Conservation (phyloP, 2,329 filamentous ascomycete species). For the Cucurbitaria berberidis region DNA sequence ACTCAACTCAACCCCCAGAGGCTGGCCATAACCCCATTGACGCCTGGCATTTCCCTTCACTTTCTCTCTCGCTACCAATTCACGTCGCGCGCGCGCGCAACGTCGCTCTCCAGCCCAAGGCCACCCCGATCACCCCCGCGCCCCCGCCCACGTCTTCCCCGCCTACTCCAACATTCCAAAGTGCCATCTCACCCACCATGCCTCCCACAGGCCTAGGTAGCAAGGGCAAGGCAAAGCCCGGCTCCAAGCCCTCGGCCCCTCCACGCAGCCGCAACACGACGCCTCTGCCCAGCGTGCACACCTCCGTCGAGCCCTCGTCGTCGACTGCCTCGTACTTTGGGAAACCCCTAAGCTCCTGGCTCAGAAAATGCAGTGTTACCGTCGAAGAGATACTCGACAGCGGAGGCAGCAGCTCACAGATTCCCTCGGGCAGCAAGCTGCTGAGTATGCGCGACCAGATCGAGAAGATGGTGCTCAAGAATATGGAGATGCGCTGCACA, state of each 20-base stretch:
- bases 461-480: conserved; percentile 59
- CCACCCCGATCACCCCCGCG: neutral
- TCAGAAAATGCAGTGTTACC: conserved; percentile 63
- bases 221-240: conserved; percentile 61
- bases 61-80: neutral
- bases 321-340: conserved; percentile 67
- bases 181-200: conserved; percentile 28
- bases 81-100: neutral
- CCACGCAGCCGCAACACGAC: conserved; percentile 77
- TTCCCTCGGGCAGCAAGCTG: conserved; percentile 67
- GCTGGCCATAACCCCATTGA: neutral
- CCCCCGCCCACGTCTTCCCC: conserved; percentile 11
- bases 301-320: conserved; percentile 48
- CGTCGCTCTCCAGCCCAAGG: neutral
- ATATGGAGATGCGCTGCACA: conserved; percentile 60
- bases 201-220: conserved; percentile 42
- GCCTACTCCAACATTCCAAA: conserved; percentile 10
- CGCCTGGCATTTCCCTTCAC: neutral
- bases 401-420: conserved; percentile 58
- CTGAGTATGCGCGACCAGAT: conserved; percentile 70
- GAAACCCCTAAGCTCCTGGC: conserved; percentile 61
- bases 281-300: conserved; percentile 64
- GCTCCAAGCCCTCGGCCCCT: conserved; percentile 35
- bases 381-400: conserved; percentile 75
- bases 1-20: neutral